phyloP scores from a whole-genome alignment of 2,329 filamentous ascomycete species.

The Talaromyces sp. region DNA sequence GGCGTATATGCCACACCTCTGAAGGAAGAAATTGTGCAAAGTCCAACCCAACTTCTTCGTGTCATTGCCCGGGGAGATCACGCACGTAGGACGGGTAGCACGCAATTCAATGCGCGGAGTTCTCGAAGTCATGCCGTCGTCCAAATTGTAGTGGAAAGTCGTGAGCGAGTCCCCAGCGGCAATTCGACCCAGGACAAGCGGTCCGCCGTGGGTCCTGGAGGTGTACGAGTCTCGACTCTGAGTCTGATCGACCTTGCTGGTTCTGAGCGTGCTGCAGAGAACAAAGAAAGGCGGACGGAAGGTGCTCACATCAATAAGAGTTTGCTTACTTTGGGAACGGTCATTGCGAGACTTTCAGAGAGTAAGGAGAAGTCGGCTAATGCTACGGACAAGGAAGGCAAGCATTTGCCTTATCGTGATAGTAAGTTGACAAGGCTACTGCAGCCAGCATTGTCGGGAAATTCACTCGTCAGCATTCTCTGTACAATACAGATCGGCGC shows the following conservation, averaged over 20 bases:
- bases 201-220: conserved; percentile 70
- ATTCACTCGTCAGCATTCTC: conserved; percentile 92
- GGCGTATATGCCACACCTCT: conserved; percentile 94
- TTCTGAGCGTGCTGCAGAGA: conserved; percentile 91
- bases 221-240: conserved; percentile 89
- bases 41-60: conserved; percentile 86
- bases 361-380: conserved; percentile 78
- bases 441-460: conserved; percentile 86
- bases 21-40: conserved; percentile 98
- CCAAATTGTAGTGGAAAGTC: conserved; percentile 95
- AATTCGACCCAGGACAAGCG: conserved; percentile 57
- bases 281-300: conserved; percentile 88
- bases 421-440: conserved; percentile 93
- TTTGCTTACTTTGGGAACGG: conserved; percentile 86
- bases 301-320: conserved; percentile 99
- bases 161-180: conserved; percentile 69
- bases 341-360: conserved; percentile 88
- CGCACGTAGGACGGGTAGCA: conserved; percentile 84
- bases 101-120: conserved; percentile 93
- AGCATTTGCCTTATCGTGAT: conserved; percentile 93
- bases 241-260: conserved; percentile 95
- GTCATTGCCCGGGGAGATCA: conserved; percentile 94
- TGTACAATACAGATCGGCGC: conserved; percentile 93
- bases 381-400: conserved; percentile 72
- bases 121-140: conserved; percentile 98